These are phyloP conservation scores for Tetrastigma voinierianum DNA, from an alignment of 164 flowering plant genomes.

Conservation along the genomic window DNA sequence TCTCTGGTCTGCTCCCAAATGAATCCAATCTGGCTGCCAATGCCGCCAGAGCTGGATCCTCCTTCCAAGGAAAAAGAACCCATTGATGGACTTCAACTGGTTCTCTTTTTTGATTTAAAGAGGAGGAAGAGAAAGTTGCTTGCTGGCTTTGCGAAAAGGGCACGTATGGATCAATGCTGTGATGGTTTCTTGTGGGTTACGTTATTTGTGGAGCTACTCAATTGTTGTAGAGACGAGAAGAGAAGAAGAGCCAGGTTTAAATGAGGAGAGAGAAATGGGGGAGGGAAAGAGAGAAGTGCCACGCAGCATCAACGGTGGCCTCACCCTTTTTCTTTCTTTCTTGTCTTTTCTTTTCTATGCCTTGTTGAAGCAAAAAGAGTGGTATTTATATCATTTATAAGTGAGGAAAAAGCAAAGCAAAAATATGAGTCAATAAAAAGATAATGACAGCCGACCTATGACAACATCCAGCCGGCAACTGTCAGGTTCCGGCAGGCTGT, in stretches of 20 bases:
- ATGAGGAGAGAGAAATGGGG: too few species aligned
- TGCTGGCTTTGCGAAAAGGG: constrained; percentile 13
- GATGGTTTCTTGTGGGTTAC: constrained; percentile 27
- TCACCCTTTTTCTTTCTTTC: too few species aligned
- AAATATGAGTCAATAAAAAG: too few species aligned
- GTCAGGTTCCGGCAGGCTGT: too few species aligned
- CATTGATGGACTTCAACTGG: neutral
- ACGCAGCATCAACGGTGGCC: too few species aligned
- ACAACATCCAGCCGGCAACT: too few species aligned
- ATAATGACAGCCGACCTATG: too few species aligned
- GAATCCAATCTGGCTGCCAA: constrained; percentile 14
- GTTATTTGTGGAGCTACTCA: neutral
- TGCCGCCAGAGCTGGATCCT: neutral
- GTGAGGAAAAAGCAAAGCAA: too few species aligned
- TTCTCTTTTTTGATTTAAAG: neutral
- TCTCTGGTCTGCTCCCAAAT: constrained; percentile 19
- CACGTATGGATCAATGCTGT: constrained; percentile 1
- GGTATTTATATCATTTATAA: too few species aligned
- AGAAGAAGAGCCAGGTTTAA: constrained; percentile 3
- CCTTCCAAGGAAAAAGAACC: neutral
- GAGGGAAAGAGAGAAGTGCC: too few species aligned
- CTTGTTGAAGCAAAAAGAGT: too few species aligned
- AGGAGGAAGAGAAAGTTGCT: neutral
- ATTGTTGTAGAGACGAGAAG: neutral
- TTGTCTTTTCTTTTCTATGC: too few species aligned